phyloP scores from a whole-genome alignment of 495 filamentous ascomycete species.

The Halenospora varia region DNA sequence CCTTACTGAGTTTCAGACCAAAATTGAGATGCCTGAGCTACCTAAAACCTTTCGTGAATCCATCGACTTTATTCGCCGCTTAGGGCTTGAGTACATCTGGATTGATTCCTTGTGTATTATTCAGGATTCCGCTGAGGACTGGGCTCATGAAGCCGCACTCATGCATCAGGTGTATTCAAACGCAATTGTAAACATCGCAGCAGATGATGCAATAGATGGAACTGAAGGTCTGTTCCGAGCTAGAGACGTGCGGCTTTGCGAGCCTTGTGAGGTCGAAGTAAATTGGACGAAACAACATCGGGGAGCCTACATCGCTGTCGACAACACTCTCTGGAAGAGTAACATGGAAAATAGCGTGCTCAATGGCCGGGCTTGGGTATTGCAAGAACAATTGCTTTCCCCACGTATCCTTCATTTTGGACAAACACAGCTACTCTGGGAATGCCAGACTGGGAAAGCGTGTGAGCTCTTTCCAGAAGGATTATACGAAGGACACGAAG shows the following conservation, averaged over 20 bases:
- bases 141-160: background rate
- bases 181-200: background rate
- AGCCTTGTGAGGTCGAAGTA: background rate
- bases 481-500: background rate
- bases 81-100: too few species aligned
- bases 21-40: too few species aligned
- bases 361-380: background rate
- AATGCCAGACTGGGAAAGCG: background rate
- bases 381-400: background rate
- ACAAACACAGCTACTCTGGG: background rate
- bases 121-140: too few species aligned
- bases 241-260: background rate
- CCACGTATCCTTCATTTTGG: background rate
- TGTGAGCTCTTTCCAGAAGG: background rate
- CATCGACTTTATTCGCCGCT: too few species aligned
- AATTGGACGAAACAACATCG: background rate
- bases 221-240: background rate
- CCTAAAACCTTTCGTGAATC: too few species aligned
- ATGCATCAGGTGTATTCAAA: background rate
- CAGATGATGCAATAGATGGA: background rate
- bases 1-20: too few species aligned
- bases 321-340: background rate
- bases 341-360: background rate
- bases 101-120: too few species aligned
- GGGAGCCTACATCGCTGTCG: background rate